phyloP scores from a whole-genome alignment of 1,284 basidiomycete species.

The Malassezia globosa region DNA sequence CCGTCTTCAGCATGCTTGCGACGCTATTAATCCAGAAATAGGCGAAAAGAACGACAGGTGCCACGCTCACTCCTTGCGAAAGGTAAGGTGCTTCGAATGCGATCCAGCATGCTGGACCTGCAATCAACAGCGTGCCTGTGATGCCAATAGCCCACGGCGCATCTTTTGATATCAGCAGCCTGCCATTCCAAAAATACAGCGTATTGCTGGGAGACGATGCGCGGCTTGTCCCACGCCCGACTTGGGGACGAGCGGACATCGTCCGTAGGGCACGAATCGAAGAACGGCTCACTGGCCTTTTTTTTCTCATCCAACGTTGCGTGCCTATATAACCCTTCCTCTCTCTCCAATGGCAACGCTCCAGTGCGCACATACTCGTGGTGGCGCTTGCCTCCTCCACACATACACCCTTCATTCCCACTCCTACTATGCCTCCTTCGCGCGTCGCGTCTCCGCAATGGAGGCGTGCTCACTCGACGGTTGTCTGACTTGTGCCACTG shows the following conservation, averaged over 20 bases:
- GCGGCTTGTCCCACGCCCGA: too few relatives aligned
- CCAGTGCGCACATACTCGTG: too few relatives aligned
- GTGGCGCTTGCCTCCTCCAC: too few relatives aligned
- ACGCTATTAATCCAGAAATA: slow-evolving; percentile 30
- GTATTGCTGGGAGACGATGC: neutral
- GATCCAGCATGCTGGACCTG: slow-evolving; percentile 31
- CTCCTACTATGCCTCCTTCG: too few relatives aligned
- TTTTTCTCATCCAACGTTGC: too few relatives aligned
- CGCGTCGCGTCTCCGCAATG: too few relatives aligned
- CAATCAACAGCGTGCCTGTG: slow-evolving; percentile 23
- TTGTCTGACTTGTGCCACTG: too few relatives aligned
- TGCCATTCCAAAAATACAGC: neutral
- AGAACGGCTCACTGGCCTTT: too few relatives aligned
- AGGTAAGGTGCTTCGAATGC: slow-evolving; percentile 36
- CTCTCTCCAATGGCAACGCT: too few relatives aligned
- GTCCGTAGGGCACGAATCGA: neutral
- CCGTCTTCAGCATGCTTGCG: slow-evolving; percentile 36
- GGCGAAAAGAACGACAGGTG: slow-evolving; percentile 26
- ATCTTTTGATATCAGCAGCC: slow-evolving; percentile 6
- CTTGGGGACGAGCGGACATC: neutral
- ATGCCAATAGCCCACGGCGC: slow-evolving; percentile 18
- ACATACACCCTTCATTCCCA: too few relatives aligned
- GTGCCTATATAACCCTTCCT: too few relatives aligned
- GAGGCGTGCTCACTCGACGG: too few relatives aligned
- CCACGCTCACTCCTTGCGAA: slow-evolving; percentile 26